Percentiles rank a stretch among this genome's conserved stretches.
Conservation (phyloP, 2,329 filamentous ascomycete species). For the Arthrobotrys iridis region DNA sequence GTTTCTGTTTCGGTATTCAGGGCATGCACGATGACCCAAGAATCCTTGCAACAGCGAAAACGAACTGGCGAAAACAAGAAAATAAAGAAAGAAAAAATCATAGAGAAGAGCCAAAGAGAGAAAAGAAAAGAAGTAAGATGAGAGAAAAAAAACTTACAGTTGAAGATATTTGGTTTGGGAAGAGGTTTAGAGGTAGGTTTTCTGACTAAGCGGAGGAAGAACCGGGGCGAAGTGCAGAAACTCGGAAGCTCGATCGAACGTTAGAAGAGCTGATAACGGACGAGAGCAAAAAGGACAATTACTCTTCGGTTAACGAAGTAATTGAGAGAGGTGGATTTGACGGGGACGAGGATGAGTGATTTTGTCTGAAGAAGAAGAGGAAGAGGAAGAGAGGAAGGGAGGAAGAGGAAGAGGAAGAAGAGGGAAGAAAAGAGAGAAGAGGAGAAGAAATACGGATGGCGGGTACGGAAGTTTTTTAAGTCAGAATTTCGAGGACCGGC, state of each 20-base stretch:
- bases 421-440: neutral
- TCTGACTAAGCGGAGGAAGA: constrained; percentile 12
- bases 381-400: constrained; percentile 9
- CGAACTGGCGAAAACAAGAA: neutral
- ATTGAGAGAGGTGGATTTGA: constrained; percentile 2
- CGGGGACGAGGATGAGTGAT: constrained; percentile 7
- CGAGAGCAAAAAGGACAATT: constrained; percentile 27
- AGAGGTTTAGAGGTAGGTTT: neutral
- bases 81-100: neutral
- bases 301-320: neutral
- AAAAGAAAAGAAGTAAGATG: neutral
- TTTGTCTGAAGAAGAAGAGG: neutral
- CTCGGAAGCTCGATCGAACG: constrained; percentile 25
- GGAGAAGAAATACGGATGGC: constrained; percentile 41
- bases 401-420: neutral
- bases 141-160: constrained; percentile 15
- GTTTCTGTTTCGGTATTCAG: no score
- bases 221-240: constrained; percentile 15
- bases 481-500: constrained; percentile 4
- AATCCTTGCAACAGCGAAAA: neutral
- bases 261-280: neutral
- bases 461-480: constrained; percentile 46
- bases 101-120: no score
- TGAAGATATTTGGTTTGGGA: neutral
- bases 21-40: constrained; percentile 27